Base-by-base conservation (phyloP, 805 yeast genomes). In the Saccharomycopsis oosterbeekiorum region DNA sequence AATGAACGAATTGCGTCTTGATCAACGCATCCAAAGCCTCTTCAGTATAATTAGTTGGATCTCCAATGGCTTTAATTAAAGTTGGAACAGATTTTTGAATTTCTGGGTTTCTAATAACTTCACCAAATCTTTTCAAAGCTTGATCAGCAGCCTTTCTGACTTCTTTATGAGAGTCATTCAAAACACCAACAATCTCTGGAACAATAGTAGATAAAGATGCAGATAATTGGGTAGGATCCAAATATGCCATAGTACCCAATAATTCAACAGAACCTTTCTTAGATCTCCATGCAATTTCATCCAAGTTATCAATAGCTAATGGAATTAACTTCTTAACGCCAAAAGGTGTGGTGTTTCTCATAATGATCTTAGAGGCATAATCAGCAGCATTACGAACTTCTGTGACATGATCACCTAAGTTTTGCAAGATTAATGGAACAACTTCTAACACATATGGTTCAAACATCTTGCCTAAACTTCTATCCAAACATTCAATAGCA, bases 201-300 rank as follows among this genome's bases (percentile, higher is more conserved):
- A 94, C 89, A 75, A 94, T 93, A 0, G 84, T 84, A 0, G 97
- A 88, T 67, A 94, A 77, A 0, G 97, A 90, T 0, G 92, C 81
- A 1, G 97, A 90, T 66, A 94, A 78, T 70, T 94, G 99, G 1
- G 94, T 80, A 2, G 99, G 99, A 69, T 93, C 97, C 64, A 94
- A 79, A 71, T 91, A 94, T 0, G 99, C 99, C 99, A 94, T 94
- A 26, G 97, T 85, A 73, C 99, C 99, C 55, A 94, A 80, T 59
- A 94, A 76, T 71, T 94, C 98, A 19, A 94, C 98, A 6, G 98
- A 89, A 3, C 98, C 99, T 74, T 91, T 89, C 75, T 94, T 94
- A 0, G 96, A 84, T 75, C 99, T 82, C 99, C 99, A 94, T 0
- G 96, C 86, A 61, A 86, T 84, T 64, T 89, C 96, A 67, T 91